A percentile compares a stretch with the other conserved stretches of the same genome.
Conservation (phyloP, 225 moss, liverwort and hornwort genomes). For the Lunularia cruciata region DNA sequence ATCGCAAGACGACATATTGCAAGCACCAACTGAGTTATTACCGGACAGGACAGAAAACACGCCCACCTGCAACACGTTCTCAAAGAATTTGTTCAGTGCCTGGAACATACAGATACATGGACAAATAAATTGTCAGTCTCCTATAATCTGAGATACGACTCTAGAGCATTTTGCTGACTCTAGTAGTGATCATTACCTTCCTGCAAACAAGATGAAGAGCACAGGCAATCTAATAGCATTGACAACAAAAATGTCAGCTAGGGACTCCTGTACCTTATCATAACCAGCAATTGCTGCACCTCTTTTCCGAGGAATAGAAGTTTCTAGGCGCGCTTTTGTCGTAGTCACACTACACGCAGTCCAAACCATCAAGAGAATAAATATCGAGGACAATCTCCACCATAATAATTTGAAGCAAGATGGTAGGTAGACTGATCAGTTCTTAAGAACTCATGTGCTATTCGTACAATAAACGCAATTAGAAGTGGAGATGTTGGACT, state of each 20-base stretch:
- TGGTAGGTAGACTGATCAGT: too few relatives aligned
- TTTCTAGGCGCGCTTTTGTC: constrained; percentile 74
- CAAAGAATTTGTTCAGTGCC: constrained; percentile 88
- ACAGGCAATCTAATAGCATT: neutral
- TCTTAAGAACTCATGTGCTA: too few relatives aligned
- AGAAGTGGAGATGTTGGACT: too few relatives aligned
- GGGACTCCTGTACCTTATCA: constrained; percentile 49
- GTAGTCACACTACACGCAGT: constrained; percentile 66
- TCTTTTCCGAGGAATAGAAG: constrained; percentile 87
- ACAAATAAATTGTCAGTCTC: neutral
- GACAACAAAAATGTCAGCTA: neutral
- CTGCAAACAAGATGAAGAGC: too few relatives aligned
- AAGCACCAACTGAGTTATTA: constrained; percentile 7
- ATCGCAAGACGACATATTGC: neutral
- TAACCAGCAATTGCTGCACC: constrained; percentile 88
- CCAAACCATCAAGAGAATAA: neutral
- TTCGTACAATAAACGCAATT: too few relatives aligned
- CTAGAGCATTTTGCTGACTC: too few relatives aligned
- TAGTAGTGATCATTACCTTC: too few relatives aligned
- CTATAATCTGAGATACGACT: too few relatives aligned
- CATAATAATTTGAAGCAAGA: too few relatives aligned
- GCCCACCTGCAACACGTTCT: constrained; percentile 68
- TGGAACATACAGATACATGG: constrained; percentile 23
- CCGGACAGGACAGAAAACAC: constrained; percentile 19
- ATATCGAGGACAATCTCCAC: neutral